Evolutionary conservation across 1,284 basidiomycete genomes (phyloP).

Genomic region (Xanthoconium separans): DNA sequence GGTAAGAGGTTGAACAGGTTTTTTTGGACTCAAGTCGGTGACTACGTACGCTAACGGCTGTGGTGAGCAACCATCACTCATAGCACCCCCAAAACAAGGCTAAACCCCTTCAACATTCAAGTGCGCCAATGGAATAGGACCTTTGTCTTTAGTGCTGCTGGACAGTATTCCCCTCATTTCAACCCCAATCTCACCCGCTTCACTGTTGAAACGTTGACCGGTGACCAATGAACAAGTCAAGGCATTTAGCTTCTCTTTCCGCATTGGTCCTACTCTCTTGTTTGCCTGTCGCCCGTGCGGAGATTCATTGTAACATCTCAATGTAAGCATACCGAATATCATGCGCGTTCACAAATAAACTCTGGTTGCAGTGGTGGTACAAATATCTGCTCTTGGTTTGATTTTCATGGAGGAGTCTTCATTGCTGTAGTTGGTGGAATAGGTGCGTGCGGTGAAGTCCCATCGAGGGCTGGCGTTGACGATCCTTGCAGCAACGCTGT

Average conservation of each 20-base stretch:
- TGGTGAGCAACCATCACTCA: slow-evolving; percentile 1
- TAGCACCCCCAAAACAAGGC: slow-evolving; percentile 13
- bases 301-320: slow-evolving; percentile 10
- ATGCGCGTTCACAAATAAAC: neutral
- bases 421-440: neutral
- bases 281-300: slow-evolving; percentile 13
- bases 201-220: no score
- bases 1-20: no score
- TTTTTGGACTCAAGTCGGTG: neutral
- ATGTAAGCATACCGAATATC: slow-evolving; percentile 1
- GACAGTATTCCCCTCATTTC: slow-evolving; percentile 5
- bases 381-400: slow-evolving; percentile 14
- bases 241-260: slow-evolving; percentile 3
- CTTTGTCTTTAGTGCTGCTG: slow-evolving; percentile 9
- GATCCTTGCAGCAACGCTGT: slow-evolving; percentile 4
- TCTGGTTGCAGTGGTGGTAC: slow-evolving; percentile 1
- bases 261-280: slow-evolving; percentile 4
- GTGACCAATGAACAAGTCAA: neutral
- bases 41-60: neutral
- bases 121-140: neutral
- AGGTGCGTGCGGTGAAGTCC: slow-evolving; percentile 1
- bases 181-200: neutral
- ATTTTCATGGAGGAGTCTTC: neutral
- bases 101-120: slow-evolving; percentile 10
- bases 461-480: neutral